These are phyloP conservation scores for Mucor indicus DNA, from an alignment of 371 early-diverging fungal species.

Conservation along the genomic window DNA sequence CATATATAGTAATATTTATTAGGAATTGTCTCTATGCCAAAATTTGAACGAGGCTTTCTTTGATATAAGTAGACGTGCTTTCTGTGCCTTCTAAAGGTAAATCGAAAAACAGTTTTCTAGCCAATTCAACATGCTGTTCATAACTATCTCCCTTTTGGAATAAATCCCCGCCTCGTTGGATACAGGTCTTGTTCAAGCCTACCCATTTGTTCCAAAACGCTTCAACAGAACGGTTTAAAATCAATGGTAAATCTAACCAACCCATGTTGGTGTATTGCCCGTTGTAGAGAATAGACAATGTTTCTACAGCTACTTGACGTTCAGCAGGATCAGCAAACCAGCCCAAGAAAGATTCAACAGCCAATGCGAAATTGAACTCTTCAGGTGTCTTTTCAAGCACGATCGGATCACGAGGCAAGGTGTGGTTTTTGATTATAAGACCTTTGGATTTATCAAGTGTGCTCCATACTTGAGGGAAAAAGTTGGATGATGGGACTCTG, in stretches of 20 bases:
- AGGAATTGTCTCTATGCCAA: too few species aligned
- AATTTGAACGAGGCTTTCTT: constrained; percentile 2
- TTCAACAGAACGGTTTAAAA: constrained; percentile 63
- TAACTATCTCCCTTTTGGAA: constrained; percentile 29
- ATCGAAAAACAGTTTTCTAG: constrained; percentile 79
- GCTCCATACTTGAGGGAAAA: constrained; percentile 78
- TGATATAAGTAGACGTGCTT: constrained; percentile 62
- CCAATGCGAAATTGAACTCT: constrained; percentile 74
- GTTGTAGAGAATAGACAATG: constrained; percentile 62
- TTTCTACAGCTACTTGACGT: constrained; percentile 77
- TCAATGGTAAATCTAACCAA: constrained; percentile 54
- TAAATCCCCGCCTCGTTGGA: constrained; percentile 2
- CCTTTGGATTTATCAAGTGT: constrained; percentile 62
- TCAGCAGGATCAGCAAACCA: constrained; percentile 78
- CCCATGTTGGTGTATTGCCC: constrained; percentile 26
- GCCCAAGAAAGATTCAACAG: constrained; percentile 71
- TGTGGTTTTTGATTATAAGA: constrained; percentile 52
- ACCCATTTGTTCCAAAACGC: constrained; percentile 70
- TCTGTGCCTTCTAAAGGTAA: constrained; percentile 67
- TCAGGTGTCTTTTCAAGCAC: constrained; percentile 83
- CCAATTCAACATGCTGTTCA: constrained; percentile 58
- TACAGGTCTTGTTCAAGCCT: constrained; percentile 22
- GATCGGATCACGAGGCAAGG: constrained; percentile 75
- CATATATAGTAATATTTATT: too few species aligned
- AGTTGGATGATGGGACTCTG: constrained; percentile 66